phyloP scores from a whole-genome alignment of 2,329 filamentous ascomycete genomes.

The Pestalotiopsis sp. region DNA sequence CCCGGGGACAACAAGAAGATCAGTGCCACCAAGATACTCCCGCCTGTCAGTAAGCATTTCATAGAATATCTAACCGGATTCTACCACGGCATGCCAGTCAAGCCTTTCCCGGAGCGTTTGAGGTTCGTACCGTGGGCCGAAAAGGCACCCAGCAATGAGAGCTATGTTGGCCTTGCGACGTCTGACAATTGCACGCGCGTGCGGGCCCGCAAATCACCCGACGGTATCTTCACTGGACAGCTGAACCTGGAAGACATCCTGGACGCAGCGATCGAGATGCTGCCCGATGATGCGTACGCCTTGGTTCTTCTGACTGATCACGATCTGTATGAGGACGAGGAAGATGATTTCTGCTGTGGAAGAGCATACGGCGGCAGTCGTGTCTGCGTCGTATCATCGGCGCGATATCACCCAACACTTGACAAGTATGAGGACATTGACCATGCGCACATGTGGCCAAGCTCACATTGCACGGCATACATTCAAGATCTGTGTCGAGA shows the following conservation, averaged over 20 bases:
- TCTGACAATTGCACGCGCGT: conserved; percentile 47
- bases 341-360: conserved; percentile 69
- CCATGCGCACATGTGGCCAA: conserved; percentile 63
- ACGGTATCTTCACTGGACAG: conserved; percentile 50
- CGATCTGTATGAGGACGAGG: conserved; percentile 67
- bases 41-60: conserved; percentile 33
- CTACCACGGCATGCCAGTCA: conserved; percentile 58
- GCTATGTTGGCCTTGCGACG: conserved; percentile 48
- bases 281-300: conserved; percentile 62
- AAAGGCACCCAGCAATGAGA: conserved; percentile 16
- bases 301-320: conserved; percentile 59
- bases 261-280: conserved; percentile 53
- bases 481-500: conserved; percentile 41
- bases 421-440: conserved; percentile 42
- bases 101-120: conserved; percentile 40
- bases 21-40: background rate
- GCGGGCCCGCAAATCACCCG: conserved; percentile 49
- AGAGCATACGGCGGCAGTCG: conserved; percentile 67
- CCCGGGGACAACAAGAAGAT: background rate
- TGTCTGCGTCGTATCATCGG: conserved; percentile 62
- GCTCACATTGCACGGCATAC: conserved; percentile 60
- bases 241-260: conserved; percentile 65
- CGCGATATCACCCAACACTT: conserved; percentile 61
- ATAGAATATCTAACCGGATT: conserved; percentile 43
- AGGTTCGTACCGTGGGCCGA: conserved; percentile 52